phyloP scores from a whole-genome alignment of 768 basidiomycete species.

The Phylloporus sp. region DNA sequence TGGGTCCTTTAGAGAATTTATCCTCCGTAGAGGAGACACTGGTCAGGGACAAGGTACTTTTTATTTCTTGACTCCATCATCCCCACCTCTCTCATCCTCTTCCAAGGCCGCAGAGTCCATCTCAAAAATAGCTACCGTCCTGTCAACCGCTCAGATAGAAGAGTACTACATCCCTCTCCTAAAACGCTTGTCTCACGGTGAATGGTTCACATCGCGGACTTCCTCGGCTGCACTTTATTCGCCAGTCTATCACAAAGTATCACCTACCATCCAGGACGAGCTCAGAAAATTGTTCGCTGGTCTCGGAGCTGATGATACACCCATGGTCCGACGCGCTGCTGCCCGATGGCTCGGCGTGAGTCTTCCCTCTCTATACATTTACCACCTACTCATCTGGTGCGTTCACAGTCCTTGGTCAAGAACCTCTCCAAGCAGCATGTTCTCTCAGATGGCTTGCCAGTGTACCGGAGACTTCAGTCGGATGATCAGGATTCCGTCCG shows the following conservation, averaged over 20 bases:
- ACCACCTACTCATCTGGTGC: conserved; percentile 10
- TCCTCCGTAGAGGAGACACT: conserved; percentile 97
- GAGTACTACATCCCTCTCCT: conserved; percentile 89
- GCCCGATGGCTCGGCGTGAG: conserved; percentile 95
- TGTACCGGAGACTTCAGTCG: conserved; percentile 89
- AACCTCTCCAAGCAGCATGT: conserved; percentile 78
- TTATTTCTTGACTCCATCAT: neutral
- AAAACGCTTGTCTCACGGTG: conserved; percentile 83
- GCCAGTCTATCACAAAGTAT: conserved; percentile 81
- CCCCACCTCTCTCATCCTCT: conserved; percentile 6
- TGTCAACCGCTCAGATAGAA: conserved; percentile 80
- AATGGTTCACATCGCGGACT: conserved; percentile 98
- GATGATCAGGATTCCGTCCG: conserved; percentile 99
- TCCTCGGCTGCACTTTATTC: conserved; percentile 93
- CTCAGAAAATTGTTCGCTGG: conserved; percentile 79
- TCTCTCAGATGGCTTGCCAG: conserved; percentile 80
- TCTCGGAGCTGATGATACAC: conserved; percentile 91
- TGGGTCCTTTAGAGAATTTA: conserved; percentile 92
- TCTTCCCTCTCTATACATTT: conserved; percentile 14
- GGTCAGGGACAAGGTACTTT: conserved; percentile 89
- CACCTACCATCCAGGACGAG: conserved; percentile 74
- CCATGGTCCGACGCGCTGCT: conserved; percentile 96
- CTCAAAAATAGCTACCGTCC: conserved; percentile 76
- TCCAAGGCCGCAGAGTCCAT: conserved; percentile 91
- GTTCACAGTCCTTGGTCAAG: conserved; percentile 66